phyloP scores from a whole-genome alignment of 139 green algal species.

The Pycnococcus provasolii region DNA sequence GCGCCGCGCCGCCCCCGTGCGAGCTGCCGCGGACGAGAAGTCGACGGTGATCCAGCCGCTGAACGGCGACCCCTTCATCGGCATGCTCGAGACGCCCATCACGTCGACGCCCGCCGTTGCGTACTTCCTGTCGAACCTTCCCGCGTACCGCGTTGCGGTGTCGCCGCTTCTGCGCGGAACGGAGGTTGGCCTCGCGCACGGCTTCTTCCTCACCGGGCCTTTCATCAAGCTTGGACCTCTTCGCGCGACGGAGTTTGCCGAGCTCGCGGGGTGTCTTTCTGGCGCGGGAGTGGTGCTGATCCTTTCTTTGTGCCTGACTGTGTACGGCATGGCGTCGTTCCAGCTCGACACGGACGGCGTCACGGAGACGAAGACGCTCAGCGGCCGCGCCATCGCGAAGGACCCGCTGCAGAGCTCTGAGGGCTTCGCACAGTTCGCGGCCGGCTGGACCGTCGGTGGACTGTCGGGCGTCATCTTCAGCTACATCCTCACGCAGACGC shows the following conservation, averaged over 20 bases:
- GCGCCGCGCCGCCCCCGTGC: too few relatives aligned
- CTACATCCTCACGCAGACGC: conserved; percentile 67
- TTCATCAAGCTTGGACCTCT: conserved; percentile 79
- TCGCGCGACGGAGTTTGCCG: conserved; percentile 52
- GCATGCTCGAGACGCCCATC: conserved; percentile 91
- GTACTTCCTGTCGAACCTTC: conserved; percentile 85
- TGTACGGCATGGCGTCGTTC: conserved; percentile 86
- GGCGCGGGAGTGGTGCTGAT: conserved; percentile 84
- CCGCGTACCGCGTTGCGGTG: conserved; percentile 87
- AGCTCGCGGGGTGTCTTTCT: conserved; percentile 70
- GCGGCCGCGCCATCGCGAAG: conserved; percentile 54
- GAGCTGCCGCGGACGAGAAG: background rate
- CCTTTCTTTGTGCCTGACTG: conserved; percentile 71
- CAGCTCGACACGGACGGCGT: conserved; percentile 45
- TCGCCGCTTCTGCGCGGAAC: conserved; percentile 85
- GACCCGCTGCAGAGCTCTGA: conserved; percentile 68
- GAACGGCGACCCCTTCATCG: conserved; percentile 94
- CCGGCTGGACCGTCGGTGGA: conserved; percentile 78
- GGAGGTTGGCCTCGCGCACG: conserved; percentile 94
- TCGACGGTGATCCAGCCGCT: conserved; percentile 76
- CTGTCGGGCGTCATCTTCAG: conserved; percentile 79
- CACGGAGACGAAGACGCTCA: conserved; percentile 77
- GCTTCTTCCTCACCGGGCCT: conserved; percentile 83
- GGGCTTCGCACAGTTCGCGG: conserved; percentile 78
- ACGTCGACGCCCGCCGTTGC: conserved; percentile 82